Base-by-base conservation (phyloP, 73 alveolate genomes). In the Tetrahymena borealis region DNA sequence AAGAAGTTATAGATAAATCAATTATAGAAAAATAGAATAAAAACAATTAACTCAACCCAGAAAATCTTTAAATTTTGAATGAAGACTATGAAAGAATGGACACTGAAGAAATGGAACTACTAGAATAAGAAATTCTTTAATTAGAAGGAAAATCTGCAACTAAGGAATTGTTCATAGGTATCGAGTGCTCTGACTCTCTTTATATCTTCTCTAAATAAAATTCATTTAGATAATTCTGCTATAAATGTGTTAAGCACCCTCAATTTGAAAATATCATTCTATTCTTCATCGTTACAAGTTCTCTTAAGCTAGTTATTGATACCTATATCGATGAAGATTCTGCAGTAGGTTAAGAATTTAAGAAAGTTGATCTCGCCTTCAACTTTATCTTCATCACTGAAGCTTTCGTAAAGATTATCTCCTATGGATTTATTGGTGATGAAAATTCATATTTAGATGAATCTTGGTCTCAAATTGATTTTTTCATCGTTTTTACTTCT, bases 381-480 rank as follows among this genome's bases (percentile, higher is more conserved):
- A 96, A 96, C 12, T 60, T 41, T 38, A 79, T 97, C 78, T 97
- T 96, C 91, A 90, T 92, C 8, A 90, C 95, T 4, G 99, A 97
- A 90, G 95, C 97, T 35, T 13, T 93, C 35, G 90, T 97, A 38
- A 97, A 97, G 91, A 91, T 97, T 18, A 40, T 33, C 28, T 11
- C 85, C 2, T 60, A 6, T 16, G 95, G 95, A 18, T 92, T 96
- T 32, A 42, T 97, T 35, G 98, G 95, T 79, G 97, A 96, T n/a
- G 79, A 95, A 32, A 78, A 78, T 13, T 91, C 99, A 31, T 98
- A 98, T 92, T 92, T 98, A 39, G 91, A 96, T 79, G 99, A 98
- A 91, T 94, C 97, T 38, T 98, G 99, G 99, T 96, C 96, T 95
- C 90, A 95, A 93, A 92, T 98, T 38, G 99, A 98, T 94, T 97